phyloP scores from a whole-genome alignment of 2,329 filamentous ascomycete genomes.

The Penicillium fuscoglaucum region DNA sequence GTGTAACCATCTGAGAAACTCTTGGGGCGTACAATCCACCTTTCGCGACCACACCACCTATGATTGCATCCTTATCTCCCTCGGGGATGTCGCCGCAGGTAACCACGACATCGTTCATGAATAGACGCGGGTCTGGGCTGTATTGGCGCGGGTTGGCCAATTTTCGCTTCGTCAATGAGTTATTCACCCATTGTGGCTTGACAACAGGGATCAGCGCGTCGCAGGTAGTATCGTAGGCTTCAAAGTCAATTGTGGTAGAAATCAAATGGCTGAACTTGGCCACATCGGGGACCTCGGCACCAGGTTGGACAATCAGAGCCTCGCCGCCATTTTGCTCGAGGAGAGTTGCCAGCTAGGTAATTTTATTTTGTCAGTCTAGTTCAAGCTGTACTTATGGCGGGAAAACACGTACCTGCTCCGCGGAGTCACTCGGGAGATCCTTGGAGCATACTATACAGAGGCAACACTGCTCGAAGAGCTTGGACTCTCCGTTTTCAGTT shows the following conservation, averaged over 20 bases:
- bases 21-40: constrained; percentile 77
- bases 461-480: constrained; percentile 48
- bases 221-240: constrained; percentile 74
- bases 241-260: constrained; percentile 82
- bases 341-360: constrained; percentile 46
- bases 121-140: constrained; percentile 86
- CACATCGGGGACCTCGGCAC: constrained; percentile 40
- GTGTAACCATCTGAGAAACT: constrained; percentile 74
- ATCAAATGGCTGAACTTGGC: constrained; percentile 63
- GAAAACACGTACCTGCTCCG: constrained; percentile 41
- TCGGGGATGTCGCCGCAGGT: constrained; percentile 81
- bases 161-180: constrained; percentile 68
- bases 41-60: constrained; percentile 83
- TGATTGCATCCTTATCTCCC: constrained; percentile 87
- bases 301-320: constrained; percentile 44
- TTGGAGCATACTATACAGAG: constrained; percentile 49
- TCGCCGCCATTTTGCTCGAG: constrained; percentile 53
- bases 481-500: constrained; percentile 28
- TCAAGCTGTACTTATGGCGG: background rate
- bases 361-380: constrained; percentile 10
- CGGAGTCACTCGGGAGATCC: constrained; percentile 40
- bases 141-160: constrained; percentile 77
- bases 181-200: constrained; percentile 75
- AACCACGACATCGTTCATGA: constrained; percentile 81
- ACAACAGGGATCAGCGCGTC: constrained; percentile 82